These are phyloP conservation scores for Asclepias syriaca DNA, from an alignment of 257 asterid species.

Conservation along the genomic window DNA sequence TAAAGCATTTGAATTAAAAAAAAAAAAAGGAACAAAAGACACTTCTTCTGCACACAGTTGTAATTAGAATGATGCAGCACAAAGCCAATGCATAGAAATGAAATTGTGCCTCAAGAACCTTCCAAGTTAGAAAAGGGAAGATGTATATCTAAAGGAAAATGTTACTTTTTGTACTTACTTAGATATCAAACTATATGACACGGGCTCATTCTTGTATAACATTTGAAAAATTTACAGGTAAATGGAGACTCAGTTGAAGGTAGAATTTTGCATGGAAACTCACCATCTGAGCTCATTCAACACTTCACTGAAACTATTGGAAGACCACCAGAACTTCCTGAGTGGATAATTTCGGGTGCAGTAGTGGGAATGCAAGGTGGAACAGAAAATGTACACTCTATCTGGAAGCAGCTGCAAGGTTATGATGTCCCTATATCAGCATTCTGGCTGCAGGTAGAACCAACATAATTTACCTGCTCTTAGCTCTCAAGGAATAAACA, in stretches of 20 bases:
- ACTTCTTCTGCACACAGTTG: too few species aligned
- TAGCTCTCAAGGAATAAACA: neutral
- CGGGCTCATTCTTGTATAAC: neutral
- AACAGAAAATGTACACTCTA: conserved; percentile 45
- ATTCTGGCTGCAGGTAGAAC: conserved; percentile 88
- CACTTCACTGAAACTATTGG: conserved; percentile 74
- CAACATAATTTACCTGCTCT: neutral
- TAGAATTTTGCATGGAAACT: conserved; percentile 67
- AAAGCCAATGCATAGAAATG: neutral
- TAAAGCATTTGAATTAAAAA: neutral
- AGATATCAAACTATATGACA: neutral
- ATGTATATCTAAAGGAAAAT: neutral
- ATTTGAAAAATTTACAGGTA: conserved; percentile 32
- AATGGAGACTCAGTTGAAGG: conserved; percentile 75
- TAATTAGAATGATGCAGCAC: neutral
- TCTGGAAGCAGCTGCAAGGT: conserved; percentile 55
- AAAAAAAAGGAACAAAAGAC: neutral
- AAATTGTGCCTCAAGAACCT: neutral
- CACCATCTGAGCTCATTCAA: conserved; percentile 79
- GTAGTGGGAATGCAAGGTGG: conserved; percentile 99
- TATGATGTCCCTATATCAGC: conserved; percentile 85
- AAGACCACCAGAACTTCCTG: conserved; percentile 83
- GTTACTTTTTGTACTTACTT: neutral
- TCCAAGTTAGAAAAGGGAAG: neutral
- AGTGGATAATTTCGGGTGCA: conserved; percentile 93